Conservation (phyloP, 345 rosid genomes). For the Excoecaria cochinchinensis region DNA sequence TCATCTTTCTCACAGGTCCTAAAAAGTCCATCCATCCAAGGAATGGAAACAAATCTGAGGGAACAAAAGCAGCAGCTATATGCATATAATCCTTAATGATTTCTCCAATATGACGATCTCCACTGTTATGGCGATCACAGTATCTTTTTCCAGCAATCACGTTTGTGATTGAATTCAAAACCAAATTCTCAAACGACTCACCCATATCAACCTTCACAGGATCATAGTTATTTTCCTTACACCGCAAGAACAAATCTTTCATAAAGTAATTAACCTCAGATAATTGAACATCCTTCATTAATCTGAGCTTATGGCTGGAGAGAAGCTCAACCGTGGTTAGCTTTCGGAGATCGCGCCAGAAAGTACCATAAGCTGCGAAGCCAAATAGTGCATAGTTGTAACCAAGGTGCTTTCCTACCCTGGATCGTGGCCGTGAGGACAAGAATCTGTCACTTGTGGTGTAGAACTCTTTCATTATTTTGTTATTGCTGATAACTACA, state of each 20-base stretch:
- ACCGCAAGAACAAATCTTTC: not conserved
- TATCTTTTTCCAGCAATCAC: slow-evolving; percentile 28
- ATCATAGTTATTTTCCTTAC: not conserved
- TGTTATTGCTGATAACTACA: not conserved
- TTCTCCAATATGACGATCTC: not conserved
- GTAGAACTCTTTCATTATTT: slow-evolving; percentile 21
- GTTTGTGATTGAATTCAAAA: slow-evolving; percentile 16
- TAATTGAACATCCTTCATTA: slow-evolving; percentile 13
- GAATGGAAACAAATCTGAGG: no score
- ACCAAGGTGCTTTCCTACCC: slow-evolving; percentile 11
- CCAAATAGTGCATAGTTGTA: slow-evolving; percentile 22
- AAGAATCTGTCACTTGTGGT: slow-evolving; percentile 15
- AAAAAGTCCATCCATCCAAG: no score
- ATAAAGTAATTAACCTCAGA: slow-evolving; percentile 5
- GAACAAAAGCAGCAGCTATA: no score
- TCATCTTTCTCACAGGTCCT: no score
- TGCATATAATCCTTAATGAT: no score
- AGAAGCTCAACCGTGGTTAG: slow-evolving; percentile 14
- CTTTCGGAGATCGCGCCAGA: slow-evolving; percentile 25
- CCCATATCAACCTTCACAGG: not conserved
- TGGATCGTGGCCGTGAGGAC: slow-evolving; percentile 20
- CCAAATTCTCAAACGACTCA: slow-evolving; percentile 7
- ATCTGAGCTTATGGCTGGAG: slow-evolving; percentile 18
- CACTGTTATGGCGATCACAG: not conserved
- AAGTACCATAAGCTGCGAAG: not conserved